Evolutionary conservation across 1,139 yeast species (phyloP), one percentile per base, ranked within the genome.

Genomic region (Wickerhamomyces sp.): DNA sequence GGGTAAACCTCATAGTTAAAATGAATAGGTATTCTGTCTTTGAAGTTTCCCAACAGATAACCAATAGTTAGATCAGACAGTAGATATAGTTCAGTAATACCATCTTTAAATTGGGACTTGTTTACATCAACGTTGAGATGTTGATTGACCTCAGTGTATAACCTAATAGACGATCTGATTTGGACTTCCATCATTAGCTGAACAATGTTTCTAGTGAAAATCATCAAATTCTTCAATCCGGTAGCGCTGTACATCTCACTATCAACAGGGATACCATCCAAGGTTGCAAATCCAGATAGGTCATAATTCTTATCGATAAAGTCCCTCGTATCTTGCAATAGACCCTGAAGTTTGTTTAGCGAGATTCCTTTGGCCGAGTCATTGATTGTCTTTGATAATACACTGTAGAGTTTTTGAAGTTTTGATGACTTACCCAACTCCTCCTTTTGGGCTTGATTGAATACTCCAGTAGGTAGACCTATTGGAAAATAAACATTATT

Each of bases 401-500:
- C 38, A 27, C 32, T 15, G 34, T 48, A 50, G 10, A 48, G 14
- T 10, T 40, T 39, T 14, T 46, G 33, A 15, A 54, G 10, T 3
- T 31, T 41, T 3, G 37, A 27, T 4, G 29, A 39, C 26, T 40
- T 46, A 6, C 42, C 38, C 9, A 45, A 27, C 0, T 48, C 44
- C 13, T 53, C 53, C 14, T 49, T 40, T 30, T 47, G 49, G 2
- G 47, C 40, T n/a, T 37, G 45, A 18, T 50, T 52, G 27, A 53
- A 13, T 1, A 45, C 43, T 30, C 53, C 57, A 15, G 43, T 34
- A 2, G 54, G 40, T 6, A 39, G 36, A 4, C 44, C n/a, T 31
- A 45, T 29, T 6, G 56, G 56, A 35, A 44, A 40, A 1, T 39
- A 43, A 9, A 52, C 58, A 40, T 53, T 47, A 43, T 32, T 5